Percentiles rank a stretch among this genome's conserved stretches.
These are phyloP conservation scores for Microcos paniculata DNA, from an alignment of 345 rosid genomes.

Conservation along the genomic window DNA sequence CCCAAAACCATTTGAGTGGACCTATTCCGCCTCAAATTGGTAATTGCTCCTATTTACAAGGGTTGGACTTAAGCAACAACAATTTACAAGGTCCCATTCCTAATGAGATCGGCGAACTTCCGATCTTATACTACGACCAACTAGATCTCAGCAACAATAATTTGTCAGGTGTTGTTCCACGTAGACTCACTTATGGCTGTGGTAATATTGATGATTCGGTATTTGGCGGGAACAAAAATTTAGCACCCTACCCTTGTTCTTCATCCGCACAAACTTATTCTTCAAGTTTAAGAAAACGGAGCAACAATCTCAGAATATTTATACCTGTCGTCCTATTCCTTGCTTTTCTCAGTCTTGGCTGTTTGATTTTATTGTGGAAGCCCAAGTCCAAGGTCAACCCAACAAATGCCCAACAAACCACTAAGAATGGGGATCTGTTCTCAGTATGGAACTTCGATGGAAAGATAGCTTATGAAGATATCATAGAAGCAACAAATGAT, in stretches of 20 bases:
- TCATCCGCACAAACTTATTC: background rate
- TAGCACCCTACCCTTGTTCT: background rate
- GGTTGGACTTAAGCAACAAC: background rate
- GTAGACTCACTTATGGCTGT: background rate
- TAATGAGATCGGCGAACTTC: background rate
- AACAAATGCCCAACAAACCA: too few species aligned
- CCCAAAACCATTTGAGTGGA: background rate
- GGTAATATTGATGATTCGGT: background rate
- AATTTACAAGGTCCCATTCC: background rate
- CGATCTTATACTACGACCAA: background rate
- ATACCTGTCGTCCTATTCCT: background rate
- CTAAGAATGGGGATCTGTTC: too few species aligned
- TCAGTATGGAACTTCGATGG: too few species aligned
- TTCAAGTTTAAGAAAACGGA: too few species aligned
- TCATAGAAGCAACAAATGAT: too few species aligned
- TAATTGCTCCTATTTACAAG: background rate
- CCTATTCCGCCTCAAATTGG: background rate
- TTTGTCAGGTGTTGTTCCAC: background rate
- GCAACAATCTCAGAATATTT: background rate
- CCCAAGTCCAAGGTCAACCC: too few species aligned
- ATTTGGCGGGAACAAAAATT: background rate
- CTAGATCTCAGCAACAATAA: background rate
- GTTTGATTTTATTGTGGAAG: background rate
- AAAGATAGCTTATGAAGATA: too few species aligned
- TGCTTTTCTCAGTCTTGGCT: background rate